These are phyloP conservation scores for Arabidopsis arenosa DNA, from an alignment of 345 rosid genomes.

Conservation along the genomic window DNA sequence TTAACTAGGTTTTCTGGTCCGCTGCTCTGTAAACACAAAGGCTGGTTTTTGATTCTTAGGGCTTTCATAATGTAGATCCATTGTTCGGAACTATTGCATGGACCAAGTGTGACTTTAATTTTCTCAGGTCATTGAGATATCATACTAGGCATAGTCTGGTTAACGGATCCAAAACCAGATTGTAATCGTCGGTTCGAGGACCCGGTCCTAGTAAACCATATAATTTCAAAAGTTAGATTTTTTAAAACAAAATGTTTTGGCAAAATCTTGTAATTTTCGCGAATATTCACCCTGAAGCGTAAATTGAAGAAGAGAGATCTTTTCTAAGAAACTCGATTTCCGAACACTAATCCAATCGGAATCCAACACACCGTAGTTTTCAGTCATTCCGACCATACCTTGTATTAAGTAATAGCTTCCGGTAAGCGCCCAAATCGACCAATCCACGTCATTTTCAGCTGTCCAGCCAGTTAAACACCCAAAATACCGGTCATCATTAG, in stretches of 20 bases:
- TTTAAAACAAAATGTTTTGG: neutral
- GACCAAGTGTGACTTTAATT: constrained; percentile 66
- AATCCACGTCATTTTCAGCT: constrained; percentile 80
- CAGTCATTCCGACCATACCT: constrained; percentile 64
- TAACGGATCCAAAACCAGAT: constrained; percentile 73
- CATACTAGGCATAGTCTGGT: constrained; percentile 77
- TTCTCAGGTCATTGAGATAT: constrained; percentile 47
- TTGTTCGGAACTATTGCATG: constrained; percentile 67
- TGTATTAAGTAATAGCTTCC: constrained; percentile 85
- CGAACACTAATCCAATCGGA: constrained; percentile 65
- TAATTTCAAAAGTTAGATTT: constrained; percentile 1
- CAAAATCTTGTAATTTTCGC: too few relatives aligned
- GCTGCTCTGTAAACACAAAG: constrained; percentile 68
- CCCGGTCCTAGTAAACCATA: constrained; percentile 73
- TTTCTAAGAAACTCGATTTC: constrained; percentile 49
- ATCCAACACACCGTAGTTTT: constrained; percentile 66
- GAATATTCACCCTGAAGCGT: too few relatives aligned
- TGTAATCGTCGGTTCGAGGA: constrained; percentile 50
- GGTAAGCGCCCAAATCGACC: constrained; percentile 80
- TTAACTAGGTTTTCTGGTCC: constrained; percentile 46
- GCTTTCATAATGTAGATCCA: constrained; percentile 67
- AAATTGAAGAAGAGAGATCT: too few relatives aligned
- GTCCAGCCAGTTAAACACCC: constrained; percentile 74
- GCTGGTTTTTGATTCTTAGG: constrained; percentile 54
- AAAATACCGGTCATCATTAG: constrained; percentile 67